phyloP scores from a whole-genome alignment of 495 filamentous ascomycete genomes.

The Melanomma pulvis-pyrius region DNA sequence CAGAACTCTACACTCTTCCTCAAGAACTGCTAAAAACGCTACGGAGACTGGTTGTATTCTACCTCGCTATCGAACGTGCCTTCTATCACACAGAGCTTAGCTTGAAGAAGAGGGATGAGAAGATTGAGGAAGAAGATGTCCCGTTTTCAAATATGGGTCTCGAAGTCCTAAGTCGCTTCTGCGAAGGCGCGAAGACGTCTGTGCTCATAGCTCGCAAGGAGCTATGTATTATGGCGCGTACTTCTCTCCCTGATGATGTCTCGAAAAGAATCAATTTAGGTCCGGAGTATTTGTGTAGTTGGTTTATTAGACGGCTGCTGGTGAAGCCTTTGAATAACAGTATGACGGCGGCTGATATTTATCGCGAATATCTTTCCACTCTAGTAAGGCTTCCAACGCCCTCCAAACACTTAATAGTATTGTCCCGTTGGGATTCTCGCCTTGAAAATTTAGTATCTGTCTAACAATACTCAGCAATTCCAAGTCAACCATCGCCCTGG shows the following conservation, averaged over 20 bases:
- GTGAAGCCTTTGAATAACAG: constrained; percentile 25
- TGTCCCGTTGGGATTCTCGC: neutral
- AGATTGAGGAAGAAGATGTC: neutral
- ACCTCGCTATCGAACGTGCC: constrained; percentile 25
- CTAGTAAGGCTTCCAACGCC: constrained; percentile 10
- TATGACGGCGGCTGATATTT: constrained; percentile 24
- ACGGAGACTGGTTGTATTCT: constrained; percentile 15
- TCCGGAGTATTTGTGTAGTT: constrained; percentile 29
- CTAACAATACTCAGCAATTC: constrained; percentile 21
- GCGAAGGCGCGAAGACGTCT: neutral
- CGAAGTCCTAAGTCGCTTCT: constrained; percentile 20
- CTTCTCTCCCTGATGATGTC: neutral
- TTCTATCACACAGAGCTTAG: constrained; percentile 12
- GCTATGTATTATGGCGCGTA: constrained; percentile 25
- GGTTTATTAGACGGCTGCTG: constrained; percentile 23
- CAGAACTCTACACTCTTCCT: constrained; percentile 23
- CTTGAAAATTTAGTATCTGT: neutral
- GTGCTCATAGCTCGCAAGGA: constrained; percentile 15
- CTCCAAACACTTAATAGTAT: neutral
- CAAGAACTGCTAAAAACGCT: constrained; percentile 12
- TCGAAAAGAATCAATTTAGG: constrained; percentile 16
- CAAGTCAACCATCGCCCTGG: constrained; percentile 36
- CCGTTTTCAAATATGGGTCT: constrained; percentile 16
- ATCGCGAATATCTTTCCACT: constrained; percentile 30
- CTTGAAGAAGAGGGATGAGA: neutral